These are phyloP conservation scores for Zymoseptoria pseudotritici DNA, from an alignment of 2,329 filamentous ascomycete genomes.

Conservation along the genomic window DNA sequence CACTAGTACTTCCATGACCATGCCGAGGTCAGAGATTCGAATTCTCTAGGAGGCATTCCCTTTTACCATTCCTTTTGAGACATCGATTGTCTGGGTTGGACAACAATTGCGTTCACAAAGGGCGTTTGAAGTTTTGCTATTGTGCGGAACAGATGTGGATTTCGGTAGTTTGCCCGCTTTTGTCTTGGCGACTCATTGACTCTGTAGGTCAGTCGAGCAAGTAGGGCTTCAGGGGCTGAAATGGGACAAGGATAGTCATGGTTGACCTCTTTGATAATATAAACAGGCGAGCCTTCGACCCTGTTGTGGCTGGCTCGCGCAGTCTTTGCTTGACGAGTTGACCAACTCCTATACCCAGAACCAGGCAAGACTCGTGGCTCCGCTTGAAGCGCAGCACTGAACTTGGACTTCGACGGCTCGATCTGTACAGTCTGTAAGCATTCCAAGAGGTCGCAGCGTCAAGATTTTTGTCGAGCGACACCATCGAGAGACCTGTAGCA, in stretches of 20 bases:
- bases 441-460: no score
- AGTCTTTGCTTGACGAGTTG: no score
- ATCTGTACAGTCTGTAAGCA: no score
- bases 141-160: background rate
- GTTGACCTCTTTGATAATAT: no score
- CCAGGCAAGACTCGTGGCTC: no score
- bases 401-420: no score
- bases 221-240: no score
- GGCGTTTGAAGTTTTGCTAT: background rate
- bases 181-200: background rate
- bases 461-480: background rate
- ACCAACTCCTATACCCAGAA: no score
- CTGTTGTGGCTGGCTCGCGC: no score
- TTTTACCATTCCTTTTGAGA: background rate
- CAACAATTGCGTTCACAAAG: background rate
- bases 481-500: background rate
- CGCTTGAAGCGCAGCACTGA: no score
- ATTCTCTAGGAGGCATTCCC: background rate
- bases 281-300: no score
- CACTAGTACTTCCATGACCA: background rate
- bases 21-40: background rate
- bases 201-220: background rate
- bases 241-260: no score
- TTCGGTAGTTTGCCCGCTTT: background rate
- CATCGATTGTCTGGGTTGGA: background rate